Evolutionary conservation across 208 protist species (phyloP).

Genomic region (Trypanosomatidae sp.): DNA sequence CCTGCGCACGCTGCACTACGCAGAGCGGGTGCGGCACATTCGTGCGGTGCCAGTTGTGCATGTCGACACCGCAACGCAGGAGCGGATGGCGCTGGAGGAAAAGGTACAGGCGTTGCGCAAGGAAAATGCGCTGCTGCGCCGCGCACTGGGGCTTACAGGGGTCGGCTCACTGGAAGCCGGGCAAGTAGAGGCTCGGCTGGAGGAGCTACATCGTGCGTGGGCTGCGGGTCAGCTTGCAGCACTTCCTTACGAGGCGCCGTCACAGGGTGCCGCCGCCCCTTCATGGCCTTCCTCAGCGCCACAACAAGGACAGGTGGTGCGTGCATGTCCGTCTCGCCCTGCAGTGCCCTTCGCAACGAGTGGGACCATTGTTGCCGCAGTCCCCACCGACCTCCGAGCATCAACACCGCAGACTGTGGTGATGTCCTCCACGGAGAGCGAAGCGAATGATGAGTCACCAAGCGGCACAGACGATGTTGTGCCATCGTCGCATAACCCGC

Average conservation of each 20-base stretch:
- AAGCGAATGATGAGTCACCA: neutral
- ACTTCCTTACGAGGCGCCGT: neutral
- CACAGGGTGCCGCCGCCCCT: neutral
- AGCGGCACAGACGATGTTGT: neutral
- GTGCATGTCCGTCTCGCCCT: neutral
- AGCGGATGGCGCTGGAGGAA: slow-evolving; percentile 49
- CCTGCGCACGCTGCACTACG: slow-evolving; percentile 79
- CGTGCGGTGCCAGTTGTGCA: slow-evolving; percentile 42
- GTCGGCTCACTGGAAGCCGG: slow-evolving; percentile 8
- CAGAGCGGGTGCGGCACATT: slow-evolving; percentile 72
- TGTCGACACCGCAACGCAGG: slow-evolving; percentile 63
- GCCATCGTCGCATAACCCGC: neutral
- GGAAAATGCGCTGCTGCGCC: slow-evolving; percentile 66
- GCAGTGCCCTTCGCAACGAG: neutral
- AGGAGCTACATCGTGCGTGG: slow-evolving; percentile 9
- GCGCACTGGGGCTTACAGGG: slow-evolving; percentile 14
- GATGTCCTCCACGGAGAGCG: slow-evolving; percentile 7
- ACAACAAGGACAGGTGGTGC: neutral
- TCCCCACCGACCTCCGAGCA: neutral
- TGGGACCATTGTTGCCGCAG: neutral
- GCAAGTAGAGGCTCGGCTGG: slow-evolving; percentile 14
- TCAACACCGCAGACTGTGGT: slow-evolving; percentile 4
- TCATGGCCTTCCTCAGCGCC: neutral
- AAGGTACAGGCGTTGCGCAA: slow-evolving; percentile 30
- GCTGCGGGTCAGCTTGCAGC: neutral